Base-by-base conservation (phyloP, 192 early-diverging fungal genomes). In the Helicostylum pulchrum region DNA sequence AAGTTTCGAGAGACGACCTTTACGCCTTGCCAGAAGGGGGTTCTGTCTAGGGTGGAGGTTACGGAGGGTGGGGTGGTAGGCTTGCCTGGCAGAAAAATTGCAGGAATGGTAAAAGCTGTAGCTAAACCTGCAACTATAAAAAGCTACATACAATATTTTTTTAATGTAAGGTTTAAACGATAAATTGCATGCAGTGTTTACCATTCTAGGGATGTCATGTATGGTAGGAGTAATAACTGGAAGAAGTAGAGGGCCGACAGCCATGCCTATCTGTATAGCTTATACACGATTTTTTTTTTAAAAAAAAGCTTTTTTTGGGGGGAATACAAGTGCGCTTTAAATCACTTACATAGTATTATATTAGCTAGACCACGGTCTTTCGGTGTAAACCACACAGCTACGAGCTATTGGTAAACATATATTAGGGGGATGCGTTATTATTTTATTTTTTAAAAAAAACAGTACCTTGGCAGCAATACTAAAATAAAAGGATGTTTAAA, bases 401-500 rank as follows among this genome's bases (percentile, higher is more conserved):
- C 71, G 36, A 73, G 58, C 61, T 73, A 48, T 49, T 20, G 17
- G 26, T 26, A 26, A 26, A 26, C 26, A 26, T 26, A 26, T 26
- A 26, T 26, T 26, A 26, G 26, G 26, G 26, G n/a, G n/a, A n/a
- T n/a, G n/a, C n/a, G n/a, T n/a, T n/a, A n/a, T n/a, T n/a, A n/a
- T n/a, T n/a, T n/a, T n/a, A n/a, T n/a, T n/a, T n/a, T n/a, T n/a
- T n/a, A n/a, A 26, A 4, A 69, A 45, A 39, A 30, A 45, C 36
- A 53, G 5, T 44, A 66, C 71, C 52, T 67, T 56, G 23, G 71
- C 53, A 44, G 71, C 60, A 21, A 73, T 60, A 53, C 71, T 72
- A 66, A 50, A n/a, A 19, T 20, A 42, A 4, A 9, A 42, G 21
- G 4, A 52, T 36, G n/a, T n/a, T n/a, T 26, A 26, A 26, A 26